Evolutionary conservation across 139 green algal genomes (phyloP), one percentile per base, ranked within the genome.

Genomic region (Desmodesmus armatus): DNA sequence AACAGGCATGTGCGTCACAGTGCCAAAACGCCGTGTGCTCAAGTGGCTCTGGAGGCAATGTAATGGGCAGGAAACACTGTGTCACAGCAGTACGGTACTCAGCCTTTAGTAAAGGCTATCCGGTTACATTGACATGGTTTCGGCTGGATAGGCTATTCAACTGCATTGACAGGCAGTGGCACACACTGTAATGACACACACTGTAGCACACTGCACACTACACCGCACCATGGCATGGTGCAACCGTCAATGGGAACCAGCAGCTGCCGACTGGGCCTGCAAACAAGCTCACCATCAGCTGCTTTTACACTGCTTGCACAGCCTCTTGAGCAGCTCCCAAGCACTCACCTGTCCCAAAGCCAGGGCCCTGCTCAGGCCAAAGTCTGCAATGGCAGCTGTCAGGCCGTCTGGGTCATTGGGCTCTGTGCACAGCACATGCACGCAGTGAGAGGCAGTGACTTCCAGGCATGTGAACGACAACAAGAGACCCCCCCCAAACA

Each of bases 321-420:
- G n/a, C n/a, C n/a, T n/a, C n/a, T n/a, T n/a, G n/a, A n/a, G n/a
- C n/a, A n/a, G n/a, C n/a, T n/a, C n/a, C 47, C 7, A 55, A 7
- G 13, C 63, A n/a, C n/a, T n/a, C n/a, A 69, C 74, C 74, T 81
- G 77, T 21, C 82, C 86, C 13, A 77, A 62, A 39, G 80, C 75
- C 5, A 90, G 82, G 31, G 79, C 80, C 15, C 84, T 78, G 76
- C 47, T 78, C 15, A 93, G 88, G 19, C 90, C 90, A 90, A 93
- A 93, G 83, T 93, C 90, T 21, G 75, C 86, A 37, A 81, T 31
- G 49, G 69, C 69, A 25, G 74, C 74, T 33, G 49, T 53, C 19
- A 39, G 15, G 21, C 74, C 74, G 35, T 81, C 74, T 25, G 74
- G 47, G 33, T 81, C 74, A 5, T 41, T n/a, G n/a, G n/a, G n/a